Evolutionary conservation across 306 rosid species (phyloP).

Genomic region (Dalbergia cochinchinensis): DNA sequence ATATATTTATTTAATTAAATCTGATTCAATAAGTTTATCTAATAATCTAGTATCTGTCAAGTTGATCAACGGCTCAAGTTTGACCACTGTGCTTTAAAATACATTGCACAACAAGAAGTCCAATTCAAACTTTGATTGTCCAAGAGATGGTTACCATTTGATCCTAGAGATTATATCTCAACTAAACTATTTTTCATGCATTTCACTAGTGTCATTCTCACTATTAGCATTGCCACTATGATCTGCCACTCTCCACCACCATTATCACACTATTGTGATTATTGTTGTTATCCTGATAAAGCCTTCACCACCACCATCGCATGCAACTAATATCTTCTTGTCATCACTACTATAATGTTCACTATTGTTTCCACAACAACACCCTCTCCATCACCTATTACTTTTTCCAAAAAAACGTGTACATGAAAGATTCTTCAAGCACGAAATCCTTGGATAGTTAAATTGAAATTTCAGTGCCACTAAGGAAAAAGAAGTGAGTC

Average conservation of each 20-base stretch:
- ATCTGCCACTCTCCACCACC: slow-evolving; percentile 9
- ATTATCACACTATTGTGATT: slow-evolving; percentile 12
- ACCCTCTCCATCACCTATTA: slow-evolving; percentile 23
- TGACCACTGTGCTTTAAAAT: too few relatives aligned
- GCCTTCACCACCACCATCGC: slow-evolving; percentile 33
- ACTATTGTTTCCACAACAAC: slow-evolving; percentile 38
- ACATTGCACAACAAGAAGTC: neutral
- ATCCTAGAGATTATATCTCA: neutral
- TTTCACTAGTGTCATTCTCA: neutral
- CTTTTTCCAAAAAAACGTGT: slow-evolving; percentile 40
- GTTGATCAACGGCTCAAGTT: too few relatives aligned
- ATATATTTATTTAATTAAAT: too few relatives aligned
- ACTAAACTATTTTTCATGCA: neutral
- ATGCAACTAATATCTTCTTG: neutral
- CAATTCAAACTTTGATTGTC: neutral
- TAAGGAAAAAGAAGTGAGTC: slow-evolving; percentile 23
- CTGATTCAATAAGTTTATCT: too few relatives aligned
- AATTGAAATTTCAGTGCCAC: slow-evolving; percentile 40
- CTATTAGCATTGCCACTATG: neutral
- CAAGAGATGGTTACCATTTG: neutral
- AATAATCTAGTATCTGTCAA: too few relatives aligned
- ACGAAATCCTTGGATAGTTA: slow-evolving; percentile 13
- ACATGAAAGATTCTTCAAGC: slow-evolving; percentile 41
- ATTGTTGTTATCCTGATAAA: slow-evolving; percentile 22
- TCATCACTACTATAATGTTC: slow-evolving; percentile 34